These are phyloP conservation scores for Botrytis squamosa DNA, from an alignment of 2,329 filamentous ascomycete genomes.

Conservation along the genomic window DNA sequence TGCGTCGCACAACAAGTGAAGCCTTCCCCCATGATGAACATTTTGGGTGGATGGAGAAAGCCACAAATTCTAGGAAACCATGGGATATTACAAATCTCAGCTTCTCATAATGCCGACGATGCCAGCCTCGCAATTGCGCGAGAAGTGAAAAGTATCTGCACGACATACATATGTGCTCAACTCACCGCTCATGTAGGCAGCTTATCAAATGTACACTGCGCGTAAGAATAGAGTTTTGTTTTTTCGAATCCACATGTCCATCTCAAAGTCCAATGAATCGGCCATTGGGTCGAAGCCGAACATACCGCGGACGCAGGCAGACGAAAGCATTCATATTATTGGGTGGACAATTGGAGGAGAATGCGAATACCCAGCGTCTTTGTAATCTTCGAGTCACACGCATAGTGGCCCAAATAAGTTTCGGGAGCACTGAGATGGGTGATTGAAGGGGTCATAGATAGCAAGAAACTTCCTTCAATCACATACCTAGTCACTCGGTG, in stretches of 20 bases:
- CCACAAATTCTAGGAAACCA: neutral
- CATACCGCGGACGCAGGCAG: neutral
- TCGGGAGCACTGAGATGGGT: neutral
- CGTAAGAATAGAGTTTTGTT: neutral
- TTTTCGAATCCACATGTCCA: neutral
- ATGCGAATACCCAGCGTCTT: neutral
- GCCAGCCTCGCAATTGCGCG: neutral
- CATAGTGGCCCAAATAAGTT: slow-evolving; percentile 1
- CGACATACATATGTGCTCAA: neutral
- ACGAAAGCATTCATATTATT: neutral
- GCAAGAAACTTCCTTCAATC: neutral
- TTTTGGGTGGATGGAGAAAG: neutral
- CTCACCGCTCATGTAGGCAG: neutral
- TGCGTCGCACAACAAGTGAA: neutral
- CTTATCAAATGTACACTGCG: neutral
- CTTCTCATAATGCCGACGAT: neutral
- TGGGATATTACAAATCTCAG: neutral
- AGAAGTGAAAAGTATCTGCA: slow-evolving; percentile 1
- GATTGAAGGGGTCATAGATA: neutral
- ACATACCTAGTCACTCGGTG: neutral
- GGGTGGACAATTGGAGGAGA: neutral
- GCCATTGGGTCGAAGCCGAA: neutral
- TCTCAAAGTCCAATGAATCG: neutral
- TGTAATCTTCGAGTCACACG: neutral
- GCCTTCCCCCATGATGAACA: neutral